Evolutionary conservation across 2,329 filamentous ascomycete species (phyloP).

Genomic region (Plenodomus lindquistii): DNA sequence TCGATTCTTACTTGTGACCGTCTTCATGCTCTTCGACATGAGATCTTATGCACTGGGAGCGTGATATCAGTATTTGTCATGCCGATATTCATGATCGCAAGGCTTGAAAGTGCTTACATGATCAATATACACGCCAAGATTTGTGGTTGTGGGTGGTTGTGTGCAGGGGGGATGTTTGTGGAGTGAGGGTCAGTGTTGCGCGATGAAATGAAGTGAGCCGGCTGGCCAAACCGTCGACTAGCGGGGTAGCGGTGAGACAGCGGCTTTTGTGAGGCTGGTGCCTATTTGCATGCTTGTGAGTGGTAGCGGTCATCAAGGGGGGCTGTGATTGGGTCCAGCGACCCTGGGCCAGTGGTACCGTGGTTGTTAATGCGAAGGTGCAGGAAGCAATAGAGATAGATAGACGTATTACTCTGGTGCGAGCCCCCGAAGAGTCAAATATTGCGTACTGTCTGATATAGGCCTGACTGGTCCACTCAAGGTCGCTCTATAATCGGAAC

Average conservation of each 20-base stretch:
- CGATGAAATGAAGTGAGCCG: background rate
- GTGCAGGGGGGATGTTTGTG: constrained; percentile 10
- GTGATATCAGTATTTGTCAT: constrained; percentile 1
- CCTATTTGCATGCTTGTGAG: constrained; percentile 4
- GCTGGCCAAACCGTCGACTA: background rate
- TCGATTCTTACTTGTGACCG: constrained; percentile 3
- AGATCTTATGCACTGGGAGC: constrained; percentile 6
- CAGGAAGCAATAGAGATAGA: too few relatives aligned
- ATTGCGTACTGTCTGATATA: too few relatives aligned
- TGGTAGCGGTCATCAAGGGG: background rate
- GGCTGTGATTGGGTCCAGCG: background rate
- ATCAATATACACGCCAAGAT: background rate
- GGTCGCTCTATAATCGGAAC: too few relatives aligned
- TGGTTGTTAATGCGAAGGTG: background rate
- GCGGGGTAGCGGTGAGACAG: constrained; percentile 4
- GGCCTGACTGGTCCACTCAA: too few relatives aligned
- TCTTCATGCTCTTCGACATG: constrained; percentile 1
- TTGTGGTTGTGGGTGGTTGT: background rate
- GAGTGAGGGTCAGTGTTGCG: constrained; percentile 10
- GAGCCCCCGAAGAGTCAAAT: too few relatives aligned
- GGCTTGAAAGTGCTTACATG: constrained; percentile 5
- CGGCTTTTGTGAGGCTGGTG: constrained; percentile 2
- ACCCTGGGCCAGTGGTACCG: background rate
- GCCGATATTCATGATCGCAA: background rate
- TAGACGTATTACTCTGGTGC: too few relatives aligned